These are phyloP conservation scores for Fusarium sp. DNA, from an alignment of 2,329 filamentous ascomycete species.

Conservation along the genomic window DNA sequence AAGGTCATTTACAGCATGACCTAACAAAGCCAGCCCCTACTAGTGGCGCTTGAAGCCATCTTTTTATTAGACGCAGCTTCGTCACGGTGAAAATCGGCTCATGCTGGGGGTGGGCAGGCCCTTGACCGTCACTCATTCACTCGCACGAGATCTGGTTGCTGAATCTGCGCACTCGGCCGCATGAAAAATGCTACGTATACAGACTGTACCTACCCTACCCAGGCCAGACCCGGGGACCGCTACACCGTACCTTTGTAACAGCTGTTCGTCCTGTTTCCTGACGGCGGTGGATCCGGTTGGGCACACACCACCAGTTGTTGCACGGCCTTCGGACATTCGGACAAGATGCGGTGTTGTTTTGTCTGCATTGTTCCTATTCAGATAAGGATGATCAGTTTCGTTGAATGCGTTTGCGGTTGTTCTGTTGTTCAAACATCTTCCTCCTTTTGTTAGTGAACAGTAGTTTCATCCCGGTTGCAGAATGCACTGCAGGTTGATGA, in stretches of 20 bases:
- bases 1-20: not conserved
- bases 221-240: constrained; percentile 8
- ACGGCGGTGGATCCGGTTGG: constrained; percentile 27
- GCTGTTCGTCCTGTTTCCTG: constrained; percentile 35
- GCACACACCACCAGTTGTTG: constrained; percentile 38
- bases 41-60: not conserved
- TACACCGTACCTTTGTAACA: constrained; percentile 29
- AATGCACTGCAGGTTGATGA: not conserved
- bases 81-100: constrained; percentile 33
- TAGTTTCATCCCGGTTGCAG: not conserved
- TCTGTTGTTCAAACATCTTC: not conserved
- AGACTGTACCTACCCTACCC: constrained; percentile 10
- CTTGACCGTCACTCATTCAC: constrained; percentile 17
- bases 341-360: constrained; percentile 17
- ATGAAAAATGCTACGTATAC: constrained; percentile 2
- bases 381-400: not conserved
- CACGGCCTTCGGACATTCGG: constrained; percentile 40
- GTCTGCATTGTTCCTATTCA: not conserved
- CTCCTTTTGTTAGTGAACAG: not conserved
- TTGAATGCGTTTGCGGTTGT: constrained; percentile 1
- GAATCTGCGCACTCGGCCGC: constrained; percentile 27
- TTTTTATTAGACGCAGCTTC: constrained; percentile 24
- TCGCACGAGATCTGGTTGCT: constrained; percentile 37
- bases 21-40: not conserved
- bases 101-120: constrained; percentile 6